These are phyloP conservation scores for Vigna mungo DNA, from an alignment of 306 rosid genomes.

Conservation along the genomic window DNA sequence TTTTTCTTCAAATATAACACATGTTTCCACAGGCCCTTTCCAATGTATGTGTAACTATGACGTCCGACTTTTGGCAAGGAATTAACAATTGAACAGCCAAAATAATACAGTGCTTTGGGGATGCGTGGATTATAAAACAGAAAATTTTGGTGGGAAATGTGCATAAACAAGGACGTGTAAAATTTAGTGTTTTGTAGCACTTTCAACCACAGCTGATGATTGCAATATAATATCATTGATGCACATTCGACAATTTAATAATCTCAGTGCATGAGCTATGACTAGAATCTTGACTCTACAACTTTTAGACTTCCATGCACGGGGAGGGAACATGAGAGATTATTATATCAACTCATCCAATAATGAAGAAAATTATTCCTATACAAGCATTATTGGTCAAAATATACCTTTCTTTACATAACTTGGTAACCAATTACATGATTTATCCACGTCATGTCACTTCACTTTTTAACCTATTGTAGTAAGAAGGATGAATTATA, in stretches of 20 bases:
- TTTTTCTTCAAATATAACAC: neutral
- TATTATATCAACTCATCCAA: slow-evolving; percentile 25
- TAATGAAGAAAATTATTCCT: slow-evolving; percentile 20
- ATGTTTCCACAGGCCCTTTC: slow-evolving; percentile 32
- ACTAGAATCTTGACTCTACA: slow-evolving; percentile 44
- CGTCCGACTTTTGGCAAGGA: slow-evolving; percentile 26
- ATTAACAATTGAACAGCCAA: too few species aligned
- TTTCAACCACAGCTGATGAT: slow-evolving; percentile 18
- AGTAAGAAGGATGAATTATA: slow-evolving; percentile 22
- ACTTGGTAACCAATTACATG: neutral
- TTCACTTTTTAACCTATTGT: slow-evolving; percentile 34
- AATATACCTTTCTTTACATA: neutral
- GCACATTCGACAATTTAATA: slow-evolving; percentile 38
- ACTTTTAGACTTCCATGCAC: slow-evolving; percentile 33
- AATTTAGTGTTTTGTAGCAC: slow-evolving; percentile 24
- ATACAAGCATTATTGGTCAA: slow-evolving; percentile 33
- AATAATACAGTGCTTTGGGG: slow-evolving; percentile 30
- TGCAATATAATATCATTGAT: slow-evolving; percentile 19
- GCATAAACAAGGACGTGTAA: slow-evolving; percentile 22
- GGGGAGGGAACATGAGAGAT: slow-evolving; percentile 16
- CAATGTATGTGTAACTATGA: slow-evolving; percentile 26
- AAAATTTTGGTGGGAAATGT: slow-evolving; percentile 44
- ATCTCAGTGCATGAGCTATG: slow-evolving; percentile 32
- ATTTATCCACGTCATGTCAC: neutral
- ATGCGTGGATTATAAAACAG: slow-evolving; percentile 30